Evolutionary conservation across 2,329 filamentous ascomycete species (phyloP).

Genomic region (Onygena corvina): DNA sequence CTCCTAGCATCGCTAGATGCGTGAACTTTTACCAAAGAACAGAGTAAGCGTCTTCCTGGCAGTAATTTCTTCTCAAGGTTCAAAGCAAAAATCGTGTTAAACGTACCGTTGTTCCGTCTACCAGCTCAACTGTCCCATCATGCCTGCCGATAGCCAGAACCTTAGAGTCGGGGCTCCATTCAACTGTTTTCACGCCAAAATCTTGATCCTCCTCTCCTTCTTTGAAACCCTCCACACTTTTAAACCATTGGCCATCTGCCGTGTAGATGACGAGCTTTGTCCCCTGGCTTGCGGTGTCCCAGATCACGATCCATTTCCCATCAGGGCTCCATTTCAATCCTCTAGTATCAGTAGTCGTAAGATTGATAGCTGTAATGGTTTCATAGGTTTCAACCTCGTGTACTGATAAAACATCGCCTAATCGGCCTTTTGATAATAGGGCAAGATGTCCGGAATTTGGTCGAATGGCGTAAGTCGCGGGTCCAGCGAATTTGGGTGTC

Average conservation of each 20-base stretch:
- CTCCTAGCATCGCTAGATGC: slow-evolving; percentile 25
- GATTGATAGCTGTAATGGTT: slow-evolving; percentile 22
- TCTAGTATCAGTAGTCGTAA: slow-evolving; percentile 45
- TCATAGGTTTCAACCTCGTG: slow-evolving; percentile 29
- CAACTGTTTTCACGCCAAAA: slow-evolving; percentile 41
- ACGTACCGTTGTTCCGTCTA: slow-evolving; percentile 34
- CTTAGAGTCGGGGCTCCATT: slow-evolving; percentile 42
- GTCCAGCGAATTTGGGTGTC: slow-evolving; percentile 29
- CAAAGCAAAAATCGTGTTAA: not conserved
- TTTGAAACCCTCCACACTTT: slow-evolving; percentile 37
- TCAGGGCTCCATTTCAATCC: slow-evolving; percentile 49
- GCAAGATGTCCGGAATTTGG: slow-evolving; percentile 32
- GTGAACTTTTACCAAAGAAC: slow-evolving; percentile 9
- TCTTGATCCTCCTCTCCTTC: slow-evolving; percentile 27
- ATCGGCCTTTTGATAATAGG: slow-evolving; percentile 30
- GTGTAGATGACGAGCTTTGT: slow-evolving; percentile 46
- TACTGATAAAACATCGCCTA: slow-evolving; percentile 29
- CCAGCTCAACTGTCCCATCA: slow-evolving; percentile 39
- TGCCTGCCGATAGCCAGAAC: slow-evolving; percentile 40
- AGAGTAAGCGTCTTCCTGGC: not conserved
- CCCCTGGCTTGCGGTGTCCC: slow-evolving; percentile 43
- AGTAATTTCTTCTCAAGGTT: not conserved
- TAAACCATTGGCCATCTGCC: slow-evolving; percentile 47
- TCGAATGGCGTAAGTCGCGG: slow-evolving; percentile 29
- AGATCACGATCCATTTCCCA: slow-evolving; percentile 47